phyloP scores from a whole-genome alignment of 2,329 filamentous ascomycete genomes.

The Fusarium succisae region DNA sequence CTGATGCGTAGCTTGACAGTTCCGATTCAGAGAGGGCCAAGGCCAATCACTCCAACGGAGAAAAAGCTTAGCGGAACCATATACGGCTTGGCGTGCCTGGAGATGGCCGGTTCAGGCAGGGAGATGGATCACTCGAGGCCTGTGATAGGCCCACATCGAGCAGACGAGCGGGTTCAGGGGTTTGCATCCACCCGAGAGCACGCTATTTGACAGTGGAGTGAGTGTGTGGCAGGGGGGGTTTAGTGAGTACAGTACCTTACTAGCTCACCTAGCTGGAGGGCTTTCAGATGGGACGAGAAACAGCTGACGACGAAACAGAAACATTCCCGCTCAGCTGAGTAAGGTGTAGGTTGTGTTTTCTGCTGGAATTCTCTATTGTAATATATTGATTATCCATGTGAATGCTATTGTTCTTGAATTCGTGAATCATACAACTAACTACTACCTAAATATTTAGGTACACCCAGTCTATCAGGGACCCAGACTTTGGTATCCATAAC shows the following conservation, averaged over 20 bases:
- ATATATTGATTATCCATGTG: background rate
- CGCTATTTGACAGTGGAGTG: slow-evolving; percentile 14
- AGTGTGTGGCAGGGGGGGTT: background rate
- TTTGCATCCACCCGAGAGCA: slow-evolving; percentile 3
- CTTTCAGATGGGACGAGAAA: slow-evolving; percentile 18
- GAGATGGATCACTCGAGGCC: background rate
- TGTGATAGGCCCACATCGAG: background rate
- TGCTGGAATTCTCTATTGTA: background rate
- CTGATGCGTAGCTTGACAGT: slow-evolving; percentile 13
- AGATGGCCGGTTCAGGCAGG: slow-evolving; percentile 24
- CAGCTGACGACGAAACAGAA: slow-evolving; percentile 15
- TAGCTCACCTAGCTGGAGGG: background rate
- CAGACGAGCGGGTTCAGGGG: slow-evolving; percentile 11
- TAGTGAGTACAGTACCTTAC: background rate
- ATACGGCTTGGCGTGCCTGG: slow-evolving; percentile 18
- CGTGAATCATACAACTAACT: background rate
- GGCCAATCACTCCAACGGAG: slow-evolving; percentile 17
- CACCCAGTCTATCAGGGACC: background rate
- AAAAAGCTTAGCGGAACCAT: slow-evolving; percentile 22
- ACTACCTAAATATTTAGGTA: too few relatives aligned
- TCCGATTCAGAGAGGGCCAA: background rate
- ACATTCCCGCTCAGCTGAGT: background rate
- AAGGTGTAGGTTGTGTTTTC: background rate
- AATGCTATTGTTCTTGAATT: slow-evolving; percentile 2
- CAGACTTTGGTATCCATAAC: background rate